Evolutionary conservation across 116 monocot genomes (phyloP).

Genomic region (Phalaenopsis hybrid): DNA sequence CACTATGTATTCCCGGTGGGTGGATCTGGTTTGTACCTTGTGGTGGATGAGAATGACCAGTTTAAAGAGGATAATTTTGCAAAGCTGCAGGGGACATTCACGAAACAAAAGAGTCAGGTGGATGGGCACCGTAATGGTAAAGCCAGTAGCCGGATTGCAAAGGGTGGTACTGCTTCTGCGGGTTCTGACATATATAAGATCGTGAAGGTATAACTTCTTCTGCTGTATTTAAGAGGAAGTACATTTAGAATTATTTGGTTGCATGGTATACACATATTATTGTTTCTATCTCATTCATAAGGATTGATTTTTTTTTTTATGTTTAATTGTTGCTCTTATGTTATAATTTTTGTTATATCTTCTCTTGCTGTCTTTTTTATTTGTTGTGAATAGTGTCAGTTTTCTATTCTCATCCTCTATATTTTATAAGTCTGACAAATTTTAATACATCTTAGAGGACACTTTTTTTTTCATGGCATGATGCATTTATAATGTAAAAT

Average conservation of each 20-base stretch:
- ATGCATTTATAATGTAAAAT: background rate
- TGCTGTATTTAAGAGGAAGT: background rate
- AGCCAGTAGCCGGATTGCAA: constrained; percentile 63
- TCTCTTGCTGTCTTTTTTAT: too few species aligned
- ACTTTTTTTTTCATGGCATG: background rate
- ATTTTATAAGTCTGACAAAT: too few species aligned
- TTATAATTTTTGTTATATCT: too few species aligned
- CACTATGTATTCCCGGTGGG: constrained; percentile 94
- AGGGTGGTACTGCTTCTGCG: constrained; percentile 61
- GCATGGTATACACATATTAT: background rate
- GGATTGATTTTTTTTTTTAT: background rate
- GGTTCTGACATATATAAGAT: constrained; percentile 95
- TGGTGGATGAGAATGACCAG: constrained; percentile 95
- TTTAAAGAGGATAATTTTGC: constrained; percentile 86
- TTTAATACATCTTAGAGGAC: too few species aligned
- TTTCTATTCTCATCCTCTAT: too few species aligned
- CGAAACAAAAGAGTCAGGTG: constrained; percentile 39
- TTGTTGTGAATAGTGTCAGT: too few species aligned
- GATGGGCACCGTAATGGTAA: constrained; percentile 42
- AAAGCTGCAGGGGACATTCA: constrained; percentile 80
- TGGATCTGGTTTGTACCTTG: constrained; percentile 85
- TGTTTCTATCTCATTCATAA: background rate
- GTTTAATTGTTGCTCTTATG: too few species aligned
- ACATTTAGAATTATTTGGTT: background rate
- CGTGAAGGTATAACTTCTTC: constrained; percentile 67